Evolutionary conservation across 140 eudicot genomes (phyloP).

Genomic region (Anethum foeniculum): DNA sequence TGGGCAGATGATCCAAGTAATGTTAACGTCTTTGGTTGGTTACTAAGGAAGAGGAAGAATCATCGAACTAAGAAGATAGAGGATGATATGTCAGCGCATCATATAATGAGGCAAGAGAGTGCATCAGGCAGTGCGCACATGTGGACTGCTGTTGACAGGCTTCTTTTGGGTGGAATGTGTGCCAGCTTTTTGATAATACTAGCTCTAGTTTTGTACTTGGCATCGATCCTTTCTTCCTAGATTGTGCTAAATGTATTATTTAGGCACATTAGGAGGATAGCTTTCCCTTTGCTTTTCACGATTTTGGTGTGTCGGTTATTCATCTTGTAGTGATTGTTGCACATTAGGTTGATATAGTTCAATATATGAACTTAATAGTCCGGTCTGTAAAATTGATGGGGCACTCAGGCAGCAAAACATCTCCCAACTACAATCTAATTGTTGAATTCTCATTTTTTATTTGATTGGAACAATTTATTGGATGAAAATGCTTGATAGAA

Average conservation of each 20-base stretch:
- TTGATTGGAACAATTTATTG: conserved; percentile 5
- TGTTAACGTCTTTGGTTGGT: conserved; percentile 27
- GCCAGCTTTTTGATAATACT: conserved; percentile 54
- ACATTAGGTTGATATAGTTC: not conserved
- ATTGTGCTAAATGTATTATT: not conserved
- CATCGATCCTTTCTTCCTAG: conserved; percentile 15
- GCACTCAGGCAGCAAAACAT: not conserved
- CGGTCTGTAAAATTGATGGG: not conserved
- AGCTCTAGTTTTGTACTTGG: conserved; percentile 28
- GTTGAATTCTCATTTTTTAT: not conserved
- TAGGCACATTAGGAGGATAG: not conserved
- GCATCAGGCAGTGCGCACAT: conserved; percentile 4
- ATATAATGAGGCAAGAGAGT: conserved; percentile 19
- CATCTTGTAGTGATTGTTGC: not conserved
- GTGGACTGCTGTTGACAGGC: conserved; percentile 55
- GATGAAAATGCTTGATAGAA: not conserved
- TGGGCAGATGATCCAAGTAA: conserved; percentile 20
- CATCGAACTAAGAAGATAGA: conserved; percentile 16
- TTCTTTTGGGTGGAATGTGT: conserved; percentile 58
- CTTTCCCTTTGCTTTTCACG: not conserved
- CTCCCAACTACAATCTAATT: not conserved
- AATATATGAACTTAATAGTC: not conserved
- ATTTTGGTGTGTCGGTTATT: not conserved
- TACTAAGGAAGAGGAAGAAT: conserved; percentile 40
- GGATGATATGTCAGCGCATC: conserved; percentile 10